These are phyloP conservation scores for Pythium folliculosum DNA, from an alignment of 352 stramenopile genomes.

Conservation along the genomic window DNA sequence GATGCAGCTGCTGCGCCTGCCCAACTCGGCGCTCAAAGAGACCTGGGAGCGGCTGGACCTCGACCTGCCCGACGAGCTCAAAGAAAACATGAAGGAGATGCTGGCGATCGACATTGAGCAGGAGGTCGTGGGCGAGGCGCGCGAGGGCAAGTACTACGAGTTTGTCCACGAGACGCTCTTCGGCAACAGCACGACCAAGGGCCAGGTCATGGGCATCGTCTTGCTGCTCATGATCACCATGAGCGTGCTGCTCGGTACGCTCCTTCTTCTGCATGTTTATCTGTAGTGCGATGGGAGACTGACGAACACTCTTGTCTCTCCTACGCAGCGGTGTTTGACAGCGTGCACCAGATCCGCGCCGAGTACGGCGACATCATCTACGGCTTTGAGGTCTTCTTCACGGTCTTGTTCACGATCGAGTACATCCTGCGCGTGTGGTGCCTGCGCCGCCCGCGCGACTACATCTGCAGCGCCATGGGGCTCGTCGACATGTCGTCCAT, in stretches of 20 bases:
- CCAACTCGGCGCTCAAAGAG: conserved; percentile 27
- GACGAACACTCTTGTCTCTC: no score
- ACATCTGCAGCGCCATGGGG: conserved; percentile 50
- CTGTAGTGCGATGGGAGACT: no score
- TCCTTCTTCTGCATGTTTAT: no score
- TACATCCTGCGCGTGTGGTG: conserved; percentile 44
- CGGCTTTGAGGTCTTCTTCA: conserved; percentile 46
- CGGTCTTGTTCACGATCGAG: conserved; percentile 46
- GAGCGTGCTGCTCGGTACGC: conserved; percentile 66
- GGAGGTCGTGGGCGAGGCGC: conserved; percentile 21
- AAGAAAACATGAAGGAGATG: conserved; percentile 23
- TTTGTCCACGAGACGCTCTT: conserved; percentile 74
- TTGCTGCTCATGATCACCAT: conserved; percentile 73
- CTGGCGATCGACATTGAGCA: conserved; percentile 23
- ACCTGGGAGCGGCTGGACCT: conserved; percentile 25
- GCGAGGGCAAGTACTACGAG: conserved; percentile 45
- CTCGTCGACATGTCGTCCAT: conserved; percentile 58
- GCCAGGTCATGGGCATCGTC: conserved; percentile 57
- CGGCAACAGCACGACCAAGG: conserved; percentile 56
- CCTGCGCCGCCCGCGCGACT: conserved; percentile 41
- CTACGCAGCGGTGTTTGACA: conserved; percentile 72
- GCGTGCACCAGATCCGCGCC: conserved; percentile 56
- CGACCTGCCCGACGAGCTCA: conserved; percentile 24
- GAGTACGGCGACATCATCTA: conserved; percentile 45
- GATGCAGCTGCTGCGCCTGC: conserved; percentile 19